A percentile compares a stretch with the other conserved stretches of the same genome.
Evolutionary conservation across 169 alveolate species (phyloP).

Genomic region (Theileria luwenshuni): DNA sequence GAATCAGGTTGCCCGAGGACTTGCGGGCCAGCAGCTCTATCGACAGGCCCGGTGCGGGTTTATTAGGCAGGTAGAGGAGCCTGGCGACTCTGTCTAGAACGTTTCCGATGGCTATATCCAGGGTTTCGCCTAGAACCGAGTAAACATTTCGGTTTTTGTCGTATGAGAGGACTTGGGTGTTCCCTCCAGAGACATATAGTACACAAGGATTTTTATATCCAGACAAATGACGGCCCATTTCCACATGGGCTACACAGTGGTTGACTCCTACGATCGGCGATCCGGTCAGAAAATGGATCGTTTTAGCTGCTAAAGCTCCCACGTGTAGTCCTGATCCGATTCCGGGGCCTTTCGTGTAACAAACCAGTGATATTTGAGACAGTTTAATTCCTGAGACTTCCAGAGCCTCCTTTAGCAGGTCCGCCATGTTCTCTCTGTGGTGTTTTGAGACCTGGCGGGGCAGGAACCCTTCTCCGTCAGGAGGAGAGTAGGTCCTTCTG

Average conservation of each 20-base stretch:
- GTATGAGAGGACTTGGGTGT: conserved; percentile 93
- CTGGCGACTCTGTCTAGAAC: conserved; percentile 97
- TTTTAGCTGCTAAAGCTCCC: conserved; percentile 95
- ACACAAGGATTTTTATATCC: conserved; percentile 92
- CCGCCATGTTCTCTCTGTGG: conserved; percentile 91
- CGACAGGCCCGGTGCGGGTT: conserved; percentile 98
- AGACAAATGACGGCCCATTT: conserved; percentile 97
- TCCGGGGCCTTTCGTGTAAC: conserved; percentile 99
- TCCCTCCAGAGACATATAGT: conserved; percentile 98
- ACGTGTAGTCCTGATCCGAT: conserved; percentile 97
- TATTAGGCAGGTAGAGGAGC: conserved; percentile 92
- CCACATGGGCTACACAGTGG: conserved; percentile 99
- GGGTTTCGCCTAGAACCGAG: conserved; percentile 97
- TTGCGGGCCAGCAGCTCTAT: conserved; percentile 95
- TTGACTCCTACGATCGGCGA: conserved; percentile 96
- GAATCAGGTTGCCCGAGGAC: conserved; percentile 78
- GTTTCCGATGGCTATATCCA: conserved; percentile 98
- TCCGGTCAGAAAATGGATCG: conserved; percentile 89
- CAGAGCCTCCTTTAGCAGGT: conserved; percentile 87
- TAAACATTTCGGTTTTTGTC: conserved; percentile 83
- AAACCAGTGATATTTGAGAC: conserved; percentile 83
- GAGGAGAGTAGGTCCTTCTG: conserved; percentile 94
- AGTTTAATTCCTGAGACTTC: conserved; percentile 84
- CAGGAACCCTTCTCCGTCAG: conserved; percentile 97
- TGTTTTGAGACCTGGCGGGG: conserved; percentile 97